Evolutionary conservation across 371 early-diverging fungal species (phyloP).

Genomic region (Mucor indicus): DNA sequence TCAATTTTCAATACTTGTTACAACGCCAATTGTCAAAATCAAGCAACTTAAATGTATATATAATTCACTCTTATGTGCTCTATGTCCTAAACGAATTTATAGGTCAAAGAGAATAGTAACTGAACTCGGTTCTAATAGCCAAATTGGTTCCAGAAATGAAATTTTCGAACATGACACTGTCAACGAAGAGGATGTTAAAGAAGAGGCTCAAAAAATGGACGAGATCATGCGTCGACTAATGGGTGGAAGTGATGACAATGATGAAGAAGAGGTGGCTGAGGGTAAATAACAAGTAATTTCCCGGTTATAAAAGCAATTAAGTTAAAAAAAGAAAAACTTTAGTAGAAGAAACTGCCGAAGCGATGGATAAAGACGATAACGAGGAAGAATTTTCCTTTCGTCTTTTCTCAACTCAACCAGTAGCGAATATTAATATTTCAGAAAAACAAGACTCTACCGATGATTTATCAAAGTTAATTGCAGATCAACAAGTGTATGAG

Average conservation of each 20-base stretch:
- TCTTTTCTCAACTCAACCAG: slow-evolving; percentile 34
- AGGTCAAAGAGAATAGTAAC: too few species aligned
- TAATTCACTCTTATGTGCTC: too few species aligned
- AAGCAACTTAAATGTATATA: too few species aligned
- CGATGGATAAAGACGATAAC: slow-evolving; percentile 7
- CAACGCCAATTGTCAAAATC: too few species aligned
- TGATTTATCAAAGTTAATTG: slow-evolving; percentile 20
- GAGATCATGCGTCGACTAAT: not conserved
- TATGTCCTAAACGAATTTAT: too few species aligned
- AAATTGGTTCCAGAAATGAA: not conserved
- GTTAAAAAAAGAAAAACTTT: not conserved
- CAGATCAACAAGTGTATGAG: slow-evolving; percentile 29
- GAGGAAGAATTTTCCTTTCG: slow-evolving; percentile 37
- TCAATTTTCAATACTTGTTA: too few species aligned
- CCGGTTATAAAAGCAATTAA: not conserved
- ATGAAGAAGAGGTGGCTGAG: not conserved
- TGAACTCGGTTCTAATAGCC: not conserved
- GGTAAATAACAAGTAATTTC: not conserved
- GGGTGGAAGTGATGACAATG: not conserved
- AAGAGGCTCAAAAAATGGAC: slow-evolving; percentile 4
- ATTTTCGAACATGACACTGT: not conserved
- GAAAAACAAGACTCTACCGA: slow-evolving; percentile 21
- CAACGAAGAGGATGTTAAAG: not conserved
- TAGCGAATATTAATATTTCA: slow-evolving; percentile 30
- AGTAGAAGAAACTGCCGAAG: not conserved